Evolutionary conservation across 371 early-diverging fungal species (phyloP).

Genomic region (Cokeromyces recurvatus): DNA sequence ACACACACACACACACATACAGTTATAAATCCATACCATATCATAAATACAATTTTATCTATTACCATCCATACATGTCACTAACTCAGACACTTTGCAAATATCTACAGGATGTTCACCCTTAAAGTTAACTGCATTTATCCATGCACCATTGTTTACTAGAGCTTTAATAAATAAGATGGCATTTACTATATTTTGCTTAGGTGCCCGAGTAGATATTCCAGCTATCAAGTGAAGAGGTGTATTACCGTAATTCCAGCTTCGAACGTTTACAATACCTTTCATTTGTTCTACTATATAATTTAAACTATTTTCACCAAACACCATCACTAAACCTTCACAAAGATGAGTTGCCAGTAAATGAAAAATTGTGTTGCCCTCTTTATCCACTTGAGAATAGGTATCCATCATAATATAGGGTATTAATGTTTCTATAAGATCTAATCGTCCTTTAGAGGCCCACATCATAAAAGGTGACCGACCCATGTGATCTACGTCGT

Average conservation of each 20-base stretch:
- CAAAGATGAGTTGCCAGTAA: constrained; percentile 8
- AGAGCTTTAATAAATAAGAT: constrained; percentile 5
- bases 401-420: background rate
- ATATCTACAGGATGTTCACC: constrained; percentile 37
- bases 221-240: constrained; percentile 27
- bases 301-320: constrained; percentile 11
- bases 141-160: constrained; percentile 1
- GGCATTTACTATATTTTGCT: background rate
- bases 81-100: constrained; percentile 24
- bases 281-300: constrained; percentile 4
- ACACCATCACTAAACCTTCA: too few species aligned
- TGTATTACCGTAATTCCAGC: constrained; percentile 33
- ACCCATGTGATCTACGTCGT: constrained; percentile 21
- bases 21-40: too few species aligned
- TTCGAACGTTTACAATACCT: constrained; percentile 15
- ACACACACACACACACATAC: too few species aligned
- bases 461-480: constrained; percentile 43
- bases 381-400: constrained; percentile 6
- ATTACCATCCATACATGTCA: constrained; percentile 36
- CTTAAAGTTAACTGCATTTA: constrained; percentile 7
- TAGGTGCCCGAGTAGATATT: background rate
- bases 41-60: background rate
- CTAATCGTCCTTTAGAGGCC: constrained; percentile 34
- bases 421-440: constrained; percentile 29
- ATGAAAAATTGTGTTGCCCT: constrained; percentile 24